A percentile compares a stretch with the other conserved stretches of the same genome.
Conservation (phyloP, 306 rosid species). For the Myrica gale region DNA sequence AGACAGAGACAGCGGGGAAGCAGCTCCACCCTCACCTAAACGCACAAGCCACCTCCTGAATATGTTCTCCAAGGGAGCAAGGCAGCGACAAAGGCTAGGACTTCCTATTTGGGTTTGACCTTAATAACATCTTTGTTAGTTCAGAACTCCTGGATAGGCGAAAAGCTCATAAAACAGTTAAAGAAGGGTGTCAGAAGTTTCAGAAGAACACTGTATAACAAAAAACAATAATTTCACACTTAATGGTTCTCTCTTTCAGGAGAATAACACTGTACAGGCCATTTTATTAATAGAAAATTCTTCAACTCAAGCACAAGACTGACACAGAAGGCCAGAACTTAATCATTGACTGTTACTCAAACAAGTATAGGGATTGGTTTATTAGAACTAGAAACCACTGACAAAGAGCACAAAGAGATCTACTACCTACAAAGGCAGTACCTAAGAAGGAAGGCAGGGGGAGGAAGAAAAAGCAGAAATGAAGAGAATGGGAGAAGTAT, state of each 20-base stretch:
- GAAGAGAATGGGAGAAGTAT: constrained; percentile 19
- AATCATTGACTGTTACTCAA: constrained; percentile 18
- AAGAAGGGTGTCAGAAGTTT: not conserved
- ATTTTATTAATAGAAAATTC: not conserved
- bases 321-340: constrained; percentile 7
- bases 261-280: constrained; percentile 36
- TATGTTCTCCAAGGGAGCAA: constrained; percentile 21
- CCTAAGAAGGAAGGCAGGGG: constrained; percentile 35
- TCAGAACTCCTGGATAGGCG: too few species aligned
- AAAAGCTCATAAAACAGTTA: too few species aligned
- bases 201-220: not conserved
- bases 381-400: constrained; percentile 43
- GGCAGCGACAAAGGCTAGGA: too few species aligned
- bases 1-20: constrained; percentile 49
- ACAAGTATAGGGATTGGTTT: constrained; percentile 31
- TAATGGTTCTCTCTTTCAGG: constrained; percentile 6
- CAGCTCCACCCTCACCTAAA: constrained; percentile 52
- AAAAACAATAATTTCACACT: constrained; percentile 11
- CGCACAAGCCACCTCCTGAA: constrained; percentile 32
- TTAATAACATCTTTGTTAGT: too few species aligned
- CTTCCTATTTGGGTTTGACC: too few species aligned
- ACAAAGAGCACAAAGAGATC: constrained; percentile 32
- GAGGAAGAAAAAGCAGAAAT: constrained; percentile 17
- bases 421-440: constrained; percentile 38
- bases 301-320: constrained; percentile 20